These are phyloP conservation scores for Raffaelea ambrosiae DNA, from an alignment of 2,329 filamentous ascomycete genomes.

Conservation along the genomic window DNA sequence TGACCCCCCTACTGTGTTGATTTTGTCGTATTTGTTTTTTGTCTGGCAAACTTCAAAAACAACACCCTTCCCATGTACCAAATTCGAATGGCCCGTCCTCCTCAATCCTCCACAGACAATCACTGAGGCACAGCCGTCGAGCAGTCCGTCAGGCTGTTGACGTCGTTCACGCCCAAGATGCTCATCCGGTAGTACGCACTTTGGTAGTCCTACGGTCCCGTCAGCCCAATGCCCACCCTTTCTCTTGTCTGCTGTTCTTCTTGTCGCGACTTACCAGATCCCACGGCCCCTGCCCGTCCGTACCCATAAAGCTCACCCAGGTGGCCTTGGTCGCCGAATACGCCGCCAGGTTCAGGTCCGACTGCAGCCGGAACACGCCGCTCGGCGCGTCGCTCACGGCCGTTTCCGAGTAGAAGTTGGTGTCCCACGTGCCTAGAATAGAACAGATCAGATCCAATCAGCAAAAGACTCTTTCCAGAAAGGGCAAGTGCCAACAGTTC, in stretches of 20 bases:
- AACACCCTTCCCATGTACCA: too few relatives aligned
- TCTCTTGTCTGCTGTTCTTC: not conserved
- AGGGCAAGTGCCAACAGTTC: too few relatives aligned
- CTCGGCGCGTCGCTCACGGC: conserved; percentile 18
- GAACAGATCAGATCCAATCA: too few relatives aligned
- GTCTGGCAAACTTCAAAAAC: too few relatives aligned
- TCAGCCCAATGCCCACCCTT: conserved; percentile 42
- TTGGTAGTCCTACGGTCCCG: not conserved
- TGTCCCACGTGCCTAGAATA: conserved; percentile 44
- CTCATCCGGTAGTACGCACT: conserved; percentile 45
- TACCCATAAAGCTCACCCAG: conserved; percentile 27
- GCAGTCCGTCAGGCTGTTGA: conserved; percentile 47
- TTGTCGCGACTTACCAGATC: conserved; percentile 26
- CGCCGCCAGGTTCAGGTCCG: conserved; percentile 30
- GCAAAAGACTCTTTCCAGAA: too few relatives aligned
- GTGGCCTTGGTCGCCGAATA: conserved; percentile 25
- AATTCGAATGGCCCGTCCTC: too few relatives aligned
- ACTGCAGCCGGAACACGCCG: conserved; percentile 28
- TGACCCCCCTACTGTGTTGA: too few relatives aligned
- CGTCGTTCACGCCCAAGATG: conserved; percentile 46
- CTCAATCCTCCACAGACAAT: not conserved
- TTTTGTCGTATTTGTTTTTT: too few relatives aligned
- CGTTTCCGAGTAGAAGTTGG: conserved; percentile 37
- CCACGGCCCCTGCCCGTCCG: conserved; percentile 28
- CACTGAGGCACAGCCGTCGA: conserved; percentile 19